Conservation (phyloP, 441 rosid genomes). For the Iberis amara region DNA sequence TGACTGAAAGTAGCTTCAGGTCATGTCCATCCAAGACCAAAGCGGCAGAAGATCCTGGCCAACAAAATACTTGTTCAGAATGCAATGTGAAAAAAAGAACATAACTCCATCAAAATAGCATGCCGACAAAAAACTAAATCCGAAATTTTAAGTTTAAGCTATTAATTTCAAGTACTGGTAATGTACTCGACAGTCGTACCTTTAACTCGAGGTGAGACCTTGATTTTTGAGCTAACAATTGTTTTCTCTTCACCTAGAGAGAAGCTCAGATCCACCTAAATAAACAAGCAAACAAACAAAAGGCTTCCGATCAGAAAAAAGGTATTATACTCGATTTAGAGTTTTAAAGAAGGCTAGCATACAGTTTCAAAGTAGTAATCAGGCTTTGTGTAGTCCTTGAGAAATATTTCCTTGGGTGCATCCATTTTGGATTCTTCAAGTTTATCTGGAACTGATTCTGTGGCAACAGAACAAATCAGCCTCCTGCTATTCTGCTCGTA, state of each 20-base stretch:
- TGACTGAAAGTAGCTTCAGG: conserved; percentile 65
- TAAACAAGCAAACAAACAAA: conserved; percentile 16
- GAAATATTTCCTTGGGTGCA: conserved; percentile 76
- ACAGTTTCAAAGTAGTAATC: conserved; percentile 88
- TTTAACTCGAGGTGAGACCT: conserved; percentile 67
- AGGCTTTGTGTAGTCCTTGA: conserved; percentile 89
- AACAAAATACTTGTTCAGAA: conserved; percentile 20
- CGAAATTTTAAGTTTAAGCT: background rate
- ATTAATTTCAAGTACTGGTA: background rate
- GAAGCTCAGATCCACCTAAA: conserved; percentile 79
- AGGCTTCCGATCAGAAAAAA: conserved; percentile 14
- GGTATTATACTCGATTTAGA: conserved; percentile 4
- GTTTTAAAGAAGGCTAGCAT: conserved; percentile 10
- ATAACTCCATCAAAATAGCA: background rate
- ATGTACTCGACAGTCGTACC: conserved; percentile 39
- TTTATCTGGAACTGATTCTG: conserved; percentile 55
- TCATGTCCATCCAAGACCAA: conserved; percentile 81
- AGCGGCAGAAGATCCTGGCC: conserved; percentile 59
- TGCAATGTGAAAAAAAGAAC: background rate
- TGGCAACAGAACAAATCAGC: conserved; percentile 71
- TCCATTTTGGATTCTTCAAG: conserved; percentile 72
- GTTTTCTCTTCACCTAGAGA: conserved; percentile 89
- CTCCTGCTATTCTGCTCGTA: conserved; percentile 41
- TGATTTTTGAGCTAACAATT: conserved; percentile 72
- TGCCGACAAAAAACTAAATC: background rate